A percentile compares a stretch with the other conserved stretches of the same genome.
Conservation (phyloP, 768 basidiomycete species). For the Porphyrellus cyaneotinctus region DNA sequence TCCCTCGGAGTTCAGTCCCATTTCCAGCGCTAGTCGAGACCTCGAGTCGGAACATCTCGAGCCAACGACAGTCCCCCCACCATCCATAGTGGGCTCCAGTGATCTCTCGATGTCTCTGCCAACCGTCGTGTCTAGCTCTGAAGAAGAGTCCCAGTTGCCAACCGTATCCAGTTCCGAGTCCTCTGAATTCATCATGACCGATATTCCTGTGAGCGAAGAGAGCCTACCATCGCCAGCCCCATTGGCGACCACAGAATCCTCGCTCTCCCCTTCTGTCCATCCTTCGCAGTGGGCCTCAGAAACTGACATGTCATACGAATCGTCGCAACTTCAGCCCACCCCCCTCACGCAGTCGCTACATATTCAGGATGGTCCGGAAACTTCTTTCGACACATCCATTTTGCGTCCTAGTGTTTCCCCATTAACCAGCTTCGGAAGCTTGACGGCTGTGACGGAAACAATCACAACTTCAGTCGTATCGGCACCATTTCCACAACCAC, state of each 20-base stretch:
- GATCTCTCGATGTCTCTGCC: conserved; percentile 26
- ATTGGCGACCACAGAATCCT: conserved; percentile 33
- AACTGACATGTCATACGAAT: conserved; percentile 70
- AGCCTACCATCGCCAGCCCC: conserved; percentile 33
- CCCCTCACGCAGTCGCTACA: conserved; percentile 51
- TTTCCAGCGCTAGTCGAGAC: conserved; percentile 19
- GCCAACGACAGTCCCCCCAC: conserved; percentile 3
- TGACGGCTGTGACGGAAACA: conserved; percentile 35
- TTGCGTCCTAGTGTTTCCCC: conserved; percentile 55
- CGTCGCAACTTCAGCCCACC: conserved; percentile 68
- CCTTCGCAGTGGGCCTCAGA: conserved; percentile 56
- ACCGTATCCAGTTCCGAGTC: conserved; percentile 42
- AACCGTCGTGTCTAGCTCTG: conserved; percentile 32
- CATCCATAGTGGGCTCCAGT: conserved; percentile 19
- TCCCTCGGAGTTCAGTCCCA: conserved; percentile 29
- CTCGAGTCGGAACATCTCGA: conserved; percentile 21
- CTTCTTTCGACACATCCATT: conserved; percentile 71
- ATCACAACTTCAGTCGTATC: conserved; percentile 24
- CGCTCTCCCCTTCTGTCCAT: conserved; percentile 37
- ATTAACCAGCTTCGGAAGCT: conserved; percentile 28
- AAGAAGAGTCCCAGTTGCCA: conserved; percentile 30
- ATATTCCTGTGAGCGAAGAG: conserved; percentile 28
- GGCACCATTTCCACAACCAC: background rate
- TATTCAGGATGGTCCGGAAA: conserved; percentile 58
- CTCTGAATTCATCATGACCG: conserved; percentile 31